Evolutionary conservation across 257 asterid genomes (phyloP).

Genomic region (Oldenlandia corymbosa): DNA sequence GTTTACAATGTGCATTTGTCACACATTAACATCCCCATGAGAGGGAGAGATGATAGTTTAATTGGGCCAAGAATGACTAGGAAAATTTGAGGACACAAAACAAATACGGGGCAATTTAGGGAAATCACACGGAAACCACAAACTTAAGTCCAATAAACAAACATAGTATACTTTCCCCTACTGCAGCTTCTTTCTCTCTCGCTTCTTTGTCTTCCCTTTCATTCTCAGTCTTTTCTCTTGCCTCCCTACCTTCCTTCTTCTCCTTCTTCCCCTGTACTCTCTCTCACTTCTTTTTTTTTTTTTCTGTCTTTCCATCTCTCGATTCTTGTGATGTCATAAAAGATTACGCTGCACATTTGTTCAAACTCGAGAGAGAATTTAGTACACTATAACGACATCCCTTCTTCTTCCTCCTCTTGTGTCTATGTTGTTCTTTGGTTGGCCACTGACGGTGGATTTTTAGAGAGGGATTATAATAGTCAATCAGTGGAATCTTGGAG

Average conservation of each 20-base stretch:
- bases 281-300: neutral
- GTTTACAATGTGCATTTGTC: too few species aligned
- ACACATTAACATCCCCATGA: too few species aligned
- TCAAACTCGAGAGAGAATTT: slow-evolving; percentile 12
- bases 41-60: too few species aligned
- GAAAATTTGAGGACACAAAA: neutral
- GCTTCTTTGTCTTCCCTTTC: slow-evolving; percentile 11
- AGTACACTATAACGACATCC: neutral
- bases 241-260: neutral
- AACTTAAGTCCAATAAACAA: slow-evolving; percentile 11
- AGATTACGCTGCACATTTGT: neutral
- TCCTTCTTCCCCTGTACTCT: neutral
- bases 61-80: neutral
- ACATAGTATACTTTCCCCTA: slow-evolving; percentile 8
- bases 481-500: neutral
- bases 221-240: neutral
- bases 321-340: slow-evolving; percentile 9
- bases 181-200: slow-evolving; percentile 16
- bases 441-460: slow-evolving; percentile 5
- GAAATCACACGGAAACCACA: slow-evolving; percentile 2
- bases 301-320: neutral
- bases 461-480: neutral
- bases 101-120: neutral
- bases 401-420: too few species aligned
- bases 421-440: too few species aligned